Base-by-base conservation (phyloP, 129 eudicot genomes). In the Saposhnikovia divaricata region DNA sequence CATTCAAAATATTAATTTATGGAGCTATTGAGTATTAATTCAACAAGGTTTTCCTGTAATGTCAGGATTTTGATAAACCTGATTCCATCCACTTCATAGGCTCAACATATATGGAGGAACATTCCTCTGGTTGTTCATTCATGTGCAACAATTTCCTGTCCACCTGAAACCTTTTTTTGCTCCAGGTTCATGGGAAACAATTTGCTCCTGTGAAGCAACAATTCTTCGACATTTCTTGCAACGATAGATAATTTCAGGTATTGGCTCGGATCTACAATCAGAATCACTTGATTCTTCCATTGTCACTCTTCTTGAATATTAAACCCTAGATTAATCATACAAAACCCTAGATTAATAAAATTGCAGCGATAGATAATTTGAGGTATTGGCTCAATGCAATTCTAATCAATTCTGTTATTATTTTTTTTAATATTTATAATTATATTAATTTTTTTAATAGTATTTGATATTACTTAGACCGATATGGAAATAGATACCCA, bases 1-100 rank as follows among this genome's bases (percentile, higher is more conserved):
- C 0, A 31, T 31, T 31, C 34, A 31, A 31, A 31, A 31, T 31
- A 31, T 31, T 31, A 31, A 31, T 31, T 31, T 31, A 31, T 31
- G 0, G 34, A 31, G 34, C 34, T 31, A 31, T 31, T 1, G n/a
- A n/a, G 34, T 31, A 31, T 31, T 31, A n/a, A n/a, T n/a, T n/a
- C n/a, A n/a, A n/a, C n/a, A n/a, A n/a, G n/a, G n/a, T n/a, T n/a
- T n/a, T n/a, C n/a, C n/a, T 31, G 34, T 31, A 37, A 53, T 51
- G n/a, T 25, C 3, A 19, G 9, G 57, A 34, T 13, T 72, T 70
- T 74, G 6, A 51, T 80, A 38, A 34, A 93, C 98, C 88, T 83
- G 93, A 34, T 88, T 91, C 88, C 97, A 93, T 93, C 98, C 98
- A 93, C 81, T 93, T 93, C 98, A 93, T 87, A 66, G 98, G 97